These are phyloP conservation scores for Odonthalia washingtoniensis DNA, from an alignment of 31 red algal species.

Conservation along the genomic window DNA sequence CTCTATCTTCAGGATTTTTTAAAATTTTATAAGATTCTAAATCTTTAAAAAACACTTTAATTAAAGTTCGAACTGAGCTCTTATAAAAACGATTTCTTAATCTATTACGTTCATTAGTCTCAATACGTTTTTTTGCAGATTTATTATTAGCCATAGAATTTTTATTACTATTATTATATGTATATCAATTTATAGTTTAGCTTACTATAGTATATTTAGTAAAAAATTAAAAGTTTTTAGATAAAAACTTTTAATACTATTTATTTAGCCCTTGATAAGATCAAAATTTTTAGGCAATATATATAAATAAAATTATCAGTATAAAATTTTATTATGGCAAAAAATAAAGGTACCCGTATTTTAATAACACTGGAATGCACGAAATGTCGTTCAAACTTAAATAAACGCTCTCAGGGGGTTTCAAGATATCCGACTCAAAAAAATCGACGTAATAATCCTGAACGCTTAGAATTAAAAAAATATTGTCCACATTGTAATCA, in stretches of 20 bases:
- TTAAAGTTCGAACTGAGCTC: slow-evolving; percentile 1
- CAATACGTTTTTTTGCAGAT: slow-evolving; percentile 15
- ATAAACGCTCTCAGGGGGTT: not conserved
- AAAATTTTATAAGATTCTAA: not conserved
- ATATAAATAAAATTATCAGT: not conserved
- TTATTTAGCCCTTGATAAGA: not conserved
- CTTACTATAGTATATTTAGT: slow-evolving; percentile 1
- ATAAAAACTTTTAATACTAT: not conserved
- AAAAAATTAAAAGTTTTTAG: slow-evolving; percentile 8
- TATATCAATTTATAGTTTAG: not conserved
- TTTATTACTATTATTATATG: not conserved
- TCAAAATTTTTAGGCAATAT: slow-evolving; percentile 6
- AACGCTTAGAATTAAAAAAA: slow-evolving; percentile 27
- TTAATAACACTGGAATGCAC: slow-evolving; percentile 7
- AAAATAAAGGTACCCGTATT: slow-evolving; percentile 21
- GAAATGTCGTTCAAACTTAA: not conserved
- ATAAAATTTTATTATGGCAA: slow-evolving; percentile 21
- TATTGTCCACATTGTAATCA: slow-evolving; percentile 13
- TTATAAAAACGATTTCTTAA: slow-evolving; percentile 16
- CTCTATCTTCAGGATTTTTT: not conserved
- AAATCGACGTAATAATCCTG: slow-evolving; percentile 17
- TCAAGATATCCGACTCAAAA: slow-evolving; percentile 15
- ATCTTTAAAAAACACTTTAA: slow-evolving; percentile 1
- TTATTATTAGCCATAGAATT: slow-evolving; percentile 21
- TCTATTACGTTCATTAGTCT: not conserved